These are phyloP conservation scores for Brassica hybrid DNA, from an alignment of 441 rosid genomes.

Conservation along the genomic window DNA sequence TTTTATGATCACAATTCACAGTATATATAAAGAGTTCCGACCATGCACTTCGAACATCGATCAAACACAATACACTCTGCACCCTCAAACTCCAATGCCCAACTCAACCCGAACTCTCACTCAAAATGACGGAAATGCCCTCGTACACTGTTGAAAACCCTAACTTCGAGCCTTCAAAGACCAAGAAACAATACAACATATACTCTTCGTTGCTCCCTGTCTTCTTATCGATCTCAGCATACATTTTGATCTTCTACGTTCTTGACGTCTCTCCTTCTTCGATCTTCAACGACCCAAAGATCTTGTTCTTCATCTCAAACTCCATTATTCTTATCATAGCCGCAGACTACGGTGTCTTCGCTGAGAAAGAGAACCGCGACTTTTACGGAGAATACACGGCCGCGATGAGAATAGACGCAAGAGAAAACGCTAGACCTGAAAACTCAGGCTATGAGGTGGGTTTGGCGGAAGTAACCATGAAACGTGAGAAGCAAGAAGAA, in stretches of 20 bases:
- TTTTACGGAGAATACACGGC: conserved; percentile 41
- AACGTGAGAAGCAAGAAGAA: conserved; percentile 20
- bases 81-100: conserved; percentile 22
- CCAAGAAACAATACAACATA: conserved; percentile 26
- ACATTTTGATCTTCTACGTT: conserved; percentile 50
- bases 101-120: conserved; percentile 1
- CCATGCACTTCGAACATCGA: conserved; percentile 16
- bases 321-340: conserved; percentile 61
- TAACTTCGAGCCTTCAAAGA: conserved; percentile 28
- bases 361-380: conserved; percentile 39
- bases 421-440: conserved; percentile 18
- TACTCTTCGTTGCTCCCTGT: conserved; percentile 29
- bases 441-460: conserved; percentile 11
- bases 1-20: conserved; percentile 4
- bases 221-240: conserved; percentile 24
- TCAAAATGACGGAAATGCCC: conserved; percentile 33
- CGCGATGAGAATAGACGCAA: conserved; percentile 30
- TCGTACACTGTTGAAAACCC: conserved; percentile 24
- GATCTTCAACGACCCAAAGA: conserved; percentile 50
- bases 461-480: conserved; percentile 16
- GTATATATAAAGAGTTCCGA: conserved; percentile 24
- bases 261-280: conserved; percentile 53
- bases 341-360: conserved; percentile 57
- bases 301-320: conserved; percentile 69
- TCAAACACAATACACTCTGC: conserved; percentile 14